Conservation (phyloP, 2,329 filamentous ascomycete genomes). For the Didymella sp. region DNA sequence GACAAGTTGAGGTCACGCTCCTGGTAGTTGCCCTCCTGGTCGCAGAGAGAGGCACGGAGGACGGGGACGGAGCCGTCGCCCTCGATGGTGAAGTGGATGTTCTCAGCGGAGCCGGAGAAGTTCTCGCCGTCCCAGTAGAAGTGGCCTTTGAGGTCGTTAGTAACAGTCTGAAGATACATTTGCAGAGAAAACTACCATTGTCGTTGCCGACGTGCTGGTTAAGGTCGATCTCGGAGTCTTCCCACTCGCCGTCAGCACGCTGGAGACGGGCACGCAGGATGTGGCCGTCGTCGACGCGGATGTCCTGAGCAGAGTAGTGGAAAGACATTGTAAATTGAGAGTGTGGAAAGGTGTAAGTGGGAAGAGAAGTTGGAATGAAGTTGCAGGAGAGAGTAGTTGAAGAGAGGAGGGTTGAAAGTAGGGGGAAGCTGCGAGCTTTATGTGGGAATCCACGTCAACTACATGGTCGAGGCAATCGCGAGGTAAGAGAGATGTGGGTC, state of each 20-base stretch:
- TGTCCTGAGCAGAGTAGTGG: slow-evolving; percentile 56
- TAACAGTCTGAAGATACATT: not conserved
- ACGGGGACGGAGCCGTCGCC: slow-evolving; percentile 59
- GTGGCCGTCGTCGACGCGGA: slow-evolving; percentile 59
- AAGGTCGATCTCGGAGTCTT: slow-evolving; percentile 58
- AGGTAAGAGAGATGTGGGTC: slow-evolving; percentile 18
- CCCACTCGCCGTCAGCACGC: slow-evolving; percentile 53
- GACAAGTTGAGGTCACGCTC: slow-evolving; percentile 62
- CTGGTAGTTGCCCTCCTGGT: slow-evolving; percentile 53
- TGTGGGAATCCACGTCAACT: slow-evolving; percentile 13
- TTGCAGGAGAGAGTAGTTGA: slow-evolving; percentile 3
- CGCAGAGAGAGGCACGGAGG: slow-evolving; percentile 59
- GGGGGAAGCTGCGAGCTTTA: slow-evolving; percentile 12
- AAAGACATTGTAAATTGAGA: slow-evolving; percentile 49
- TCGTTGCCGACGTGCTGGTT: slow-evolving; percentile 61
- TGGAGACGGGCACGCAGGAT: slow-evolving; percentile 56
- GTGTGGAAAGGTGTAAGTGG: not conserved
- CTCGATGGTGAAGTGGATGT: slow-evolving; percentile 60
- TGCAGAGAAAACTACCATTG: slow-evolving; percentile 49
- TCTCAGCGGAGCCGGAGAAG: slow-evolving; percentile 57
- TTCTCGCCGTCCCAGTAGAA: slow-evolving; percentile 57
- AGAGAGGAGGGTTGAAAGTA: slow-evolving; percentile 5
- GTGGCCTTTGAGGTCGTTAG: slow-evolving; percentile 39
- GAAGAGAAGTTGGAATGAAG: not conserved
- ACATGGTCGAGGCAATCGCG: slow-evolving; percentile 7